Evolutionary conservation across 768 basidiomycete genomes (phyloP).

Genomic region (Phallus indusiatus): DNA sequence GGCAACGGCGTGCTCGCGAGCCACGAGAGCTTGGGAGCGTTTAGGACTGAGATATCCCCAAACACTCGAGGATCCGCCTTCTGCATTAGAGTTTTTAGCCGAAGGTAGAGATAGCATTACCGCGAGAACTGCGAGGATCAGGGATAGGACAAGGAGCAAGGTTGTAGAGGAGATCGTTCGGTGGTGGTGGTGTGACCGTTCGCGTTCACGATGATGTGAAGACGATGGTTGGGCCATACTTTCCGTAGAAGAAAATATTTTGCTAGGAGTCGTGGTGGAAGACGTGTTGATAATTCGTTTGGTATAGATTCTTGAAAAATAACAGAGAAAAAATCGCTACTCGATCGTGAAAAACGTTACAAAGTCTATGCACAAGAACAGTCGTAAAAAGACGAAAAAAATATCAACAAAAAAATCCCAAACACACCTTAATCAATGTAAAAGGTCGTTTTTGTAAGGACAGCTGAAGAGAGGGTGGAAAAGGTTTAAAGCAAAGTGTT

Average conservation of each 20-base stretch:
- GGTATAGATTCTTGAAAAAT: constrained; percentile 15
- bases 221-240: constrained; percentile 87
- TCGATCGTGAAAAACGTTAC: constrained; percentile 19
- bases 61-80: constrained; percentile 34
- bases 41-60: constrained; percentile 74
- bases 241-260: constrained; percentile 73
- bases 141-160: constrained; percentile 75
- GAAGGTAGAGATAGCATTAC: constrained; percentile 84
- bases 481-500: neutral
- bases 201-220: constrained; percentile 56
- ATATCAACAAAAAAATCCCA: neutral
- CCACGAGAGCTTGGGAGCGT: constrained; percentile 68
- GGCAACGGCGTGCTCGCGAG: constrained; percentile 72
- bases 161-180: constrained; percentile 87
- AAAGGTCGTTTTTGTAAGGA: neutral
- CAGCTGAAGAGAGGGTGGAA: neutral
- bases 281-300: constrained; percentile 15
- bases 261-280: constrained; percentile 48
- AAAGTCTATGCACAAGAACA: neutral
- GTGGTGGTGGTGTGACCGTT: constrained; percentile 63
- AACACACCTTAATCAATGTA: neutral
- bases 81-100: constrained; percentile 26
- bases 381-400: neutral
- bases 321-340: constrained; percentile 20
- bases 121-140: constrained; percentile 79